Base-by-base conservation (phyloP, 345 rosid species). In the Eucalyptus viminalis region DNA sequence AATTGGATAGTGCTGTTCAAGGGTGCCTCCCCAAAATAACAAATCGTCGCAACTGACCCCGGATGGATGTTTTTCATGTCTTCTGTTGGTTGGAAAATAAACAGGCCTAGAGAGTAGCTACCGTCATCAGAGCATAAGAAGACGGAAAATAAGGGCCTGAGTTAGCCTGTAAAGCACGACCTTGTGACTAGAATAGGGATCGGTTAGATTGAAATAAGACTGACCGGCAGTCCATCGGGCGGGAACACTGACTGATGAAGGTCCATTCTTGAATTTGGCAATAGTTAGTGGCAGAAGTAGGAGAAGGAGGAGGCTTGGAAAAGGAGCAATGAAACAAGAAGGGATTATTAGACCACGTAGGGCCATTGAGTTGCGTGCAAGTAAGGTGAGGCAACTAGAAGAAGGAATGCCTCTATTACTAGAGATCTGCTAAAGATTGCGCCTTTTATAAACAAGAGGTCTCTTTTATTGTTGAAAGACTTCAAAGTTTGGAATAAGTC, bases 141-240 rank as follows among this genome's bases (percentile, higher is more conserved):
- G 80, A 24, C 13, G 0, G 3, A 5, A 5, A 34, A 69, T 44
- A 69, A 69, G 4, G 44, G 2, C 44, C 24, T 16, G 4, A 69
- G 44, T 69, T 34, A 16, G 80, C 80, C 24, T 69, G 43, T 0
- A 69, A 69, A 69, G 80, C 44, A 16, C 13, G 43, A 17, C 3
- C 81, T 34, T 72, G 81, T 9, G 1, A 17, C 25, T 2, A 0
- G 4, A 3, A 4, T 4, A 16, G 2, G 21, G 9, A 15, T 13
- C 0, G 25, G 7, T 5, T 72, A 2, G 0, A 17, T 34, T 34
- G 44, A 19, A 17, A 11, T 72, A 22, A 43, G 40, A 5, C 3
- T 40, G 0, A 3, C 44, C 0, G 3, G 81, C 3, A 2, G 0
- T 34, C 44, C 81, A 34, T 34, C 7, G 0, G 4, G 44, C 2